Conservation (phyloP, 148 eudicot species). For the Hydrangea macrophylla region DNA sequence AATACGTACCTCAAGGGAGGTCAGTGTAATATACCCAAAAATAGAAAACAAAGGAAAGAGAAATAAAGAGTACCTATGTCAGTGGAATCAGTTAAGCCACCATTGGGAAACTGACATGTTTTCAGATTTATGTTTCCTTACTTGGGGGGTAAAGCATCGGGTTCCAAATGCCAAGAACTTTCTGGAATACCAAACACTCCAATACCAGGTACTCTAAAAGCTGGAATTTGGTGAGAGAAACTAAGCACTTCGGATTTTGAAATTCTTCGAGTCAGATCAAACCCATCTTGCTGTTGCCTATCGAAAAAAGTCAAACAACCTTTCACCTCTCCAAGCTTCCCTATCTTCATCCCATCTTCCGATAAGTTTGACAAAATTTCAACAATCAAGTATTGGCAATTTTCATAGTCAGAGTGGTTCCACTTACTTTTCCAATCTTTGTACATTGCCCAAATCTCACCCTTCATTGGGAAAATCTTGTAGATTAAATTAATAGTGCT, state of each 20-base stretch:
- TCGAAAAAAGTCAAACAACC: slow-evolving; percentile 48
- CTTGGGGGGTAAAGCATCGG: slow-evolving; percentile 47
- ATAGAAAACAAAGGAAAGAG: too few relatives aligned
- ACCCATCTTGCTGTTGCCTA: slow-evolving; percentile 38
- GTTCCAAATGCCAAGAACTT: slow-evolving; percentile 65
- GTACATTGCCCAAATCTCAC: slow-evolving; percentile 65
- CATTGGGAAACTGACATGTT: too few relatives aligned
- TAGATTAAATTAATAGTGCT: slow-evolving; percentile 26
- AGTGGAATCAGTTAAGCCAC: too few relatives aligned
- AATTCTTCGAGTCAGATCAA: slow-evolving; percentile 37
- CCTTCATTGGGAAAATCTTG: slow-evolving; percentile 53
- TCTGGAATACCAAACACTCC: slow-evolving; percentile 47
- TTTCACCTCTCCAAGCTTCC: slow-evolving; percentile 26
- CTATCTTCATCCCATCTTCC: slow-evolving; percentile 27
- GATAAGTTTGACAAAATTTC: slow-evolving; percentile 31
- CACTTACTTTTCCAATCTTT: slow-evolving; percentile 41
- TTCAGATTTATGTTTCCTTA: neutral
- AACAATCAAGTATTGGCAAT: slow-evolving; percentile 19
- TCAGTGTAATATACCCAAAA: too few relatives aligned
- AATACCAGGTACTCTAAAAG: slow-evolving; percentile 52
- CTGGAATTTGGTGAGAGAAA: slow-evolving; percentile 56
- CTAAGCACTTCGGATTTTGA: slow-evolving; percentile 39
- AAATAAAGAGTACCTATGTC: too few relatives aligned
- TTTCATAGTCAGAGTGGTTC: slow-evolving; percentile 23
- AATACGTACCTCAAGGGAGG: too few relatives aligned